Conservation (phyloP, 306 rosid species). For the Begonia fuchsioides region DNA sequence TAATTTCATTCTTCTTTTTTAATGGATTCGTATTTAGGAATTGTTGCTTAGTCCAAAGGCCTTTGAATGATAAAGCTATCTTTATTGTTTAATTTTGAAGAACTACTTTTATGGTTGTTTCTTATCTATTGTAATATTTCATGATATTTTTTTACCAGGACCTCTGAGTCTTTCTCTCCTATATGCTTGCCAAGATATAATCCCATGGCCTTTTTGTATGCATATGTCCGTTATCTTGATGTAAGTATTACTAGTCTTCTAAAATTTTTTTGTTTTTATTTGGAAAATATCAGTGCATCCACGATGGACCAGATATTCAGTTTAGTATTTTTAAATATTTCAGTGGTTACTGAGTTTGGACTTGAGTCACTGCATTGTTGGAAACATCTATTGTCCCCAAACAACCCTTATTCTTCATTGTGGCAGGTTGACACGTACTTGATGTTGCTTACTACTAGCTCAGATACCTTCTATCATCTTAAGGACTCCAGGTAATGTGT, state of each 20-base stretch:
- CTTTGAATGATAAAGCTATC: too few relatives aligned
- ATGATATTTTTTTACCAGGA: constrained; percentile 44
- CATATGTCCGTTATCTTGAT: constrained; percentile 75
- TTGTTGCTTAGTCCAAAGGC: too few relatives aligned
- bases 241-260: constrained; percentile 30
- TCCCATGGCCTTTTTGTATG: constrained; percentile 81
- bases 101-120: too few relatives aligned
- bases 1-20: too few relatives aligned
- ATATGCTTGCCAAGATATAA: constrained; percentile 96
- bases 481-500: constrained; percentile 65
- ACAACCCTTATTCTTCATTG: not conserved
- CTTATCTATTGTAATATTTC: too few relatives aligned
- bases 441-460: constrained; percentile 67
- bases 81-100: too few relatives aligned
- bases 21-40: too few relatives aligned
- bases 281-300: too few relatives aligned
- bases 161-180: constrained; percentile 87
- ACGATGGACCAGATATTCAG: too few relatives aligned
- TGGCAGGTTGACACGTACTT: constrained; percentile 78
- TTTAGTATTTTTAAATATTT: too few relatives aligned
- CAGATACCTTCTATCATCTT: constrained; percentile 85
- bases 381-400: not conserved
- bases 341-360: not conserved
- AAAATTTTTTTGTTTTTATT: too few relatives aligned
- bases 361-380: not conserved